Evolutionary conservation across 192 early-diverging fungal genomes (phyloP).

Genomic region (Chytriomyces sp.): DNA sequence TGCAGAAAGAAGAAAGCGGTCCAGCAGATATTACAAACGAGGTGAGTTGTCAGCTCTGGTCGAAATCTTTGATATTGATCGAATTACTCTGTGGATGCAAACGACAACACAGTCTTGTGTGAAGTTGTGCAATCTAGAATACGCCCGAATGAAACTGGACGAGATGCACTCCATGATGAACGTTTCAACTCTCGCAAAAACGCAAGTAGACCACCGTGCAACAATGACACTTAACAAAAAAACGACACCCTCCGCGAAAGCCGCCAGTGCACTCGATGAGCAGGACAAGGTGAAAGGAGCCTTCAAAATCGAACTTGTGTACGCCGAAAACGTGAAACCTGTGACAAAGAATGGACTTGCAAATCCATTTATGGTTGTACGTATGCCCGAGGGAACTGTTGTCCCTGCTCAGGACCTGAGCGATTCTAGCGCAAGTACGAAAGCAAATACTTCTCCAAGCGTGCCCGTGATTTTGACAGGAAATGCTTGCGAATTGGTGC

Average conservation of each 20-base stretch:
- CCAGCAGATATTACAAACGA: constrained; percentile 59
- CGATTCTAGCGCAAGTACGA: not conserved
- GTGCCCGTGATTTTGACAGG: constrained; percentile 43
- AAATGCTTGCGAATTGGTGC: constrained; percentile 46
- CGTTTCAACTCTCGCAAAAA: constrained; percentile 46
- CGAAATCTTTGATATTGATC: not conserved
- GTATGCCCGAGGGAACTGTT: constrained; percentile 60
- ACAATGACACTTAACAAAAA: constrained; percentile 36
- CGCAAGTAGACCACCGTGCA: constrained; percentile 46
- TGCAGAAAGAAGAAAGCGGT: constrained; percentile 36
- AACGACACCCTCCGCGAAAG: constrained; percentile 5
- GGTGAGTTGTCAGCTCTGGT: constrained; percentile 16
- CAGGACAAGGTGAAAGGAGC: constrained; percentile 51
- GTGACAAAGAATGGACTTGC: constrained; percentile 59
- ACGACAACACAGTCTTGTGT: constrained; percentile 51
- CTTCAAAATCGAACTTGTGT: constrained; percentile 54
- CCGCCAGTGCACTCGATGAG: constrained; percentile 20
- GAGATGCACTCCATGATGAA: constrained; percentile 64
- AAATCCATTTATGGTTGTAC: constrained; percentile 57
- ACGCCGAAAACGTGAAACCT: constrained; percentile 62
- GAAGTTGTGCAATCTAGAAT: constrained; percentile 63
- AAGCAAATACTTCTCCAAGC: constrained; percentile 9
- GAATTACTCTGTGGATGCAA: not conserved
- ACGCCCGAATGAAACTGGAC: constrained; percentile 55
- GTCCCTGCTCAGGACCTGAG: constrained; percentile 45